Evolutionary conservation across 768 basidiomycete species (phyloP).

Genomic region (Boletus speciosus): DNA sequence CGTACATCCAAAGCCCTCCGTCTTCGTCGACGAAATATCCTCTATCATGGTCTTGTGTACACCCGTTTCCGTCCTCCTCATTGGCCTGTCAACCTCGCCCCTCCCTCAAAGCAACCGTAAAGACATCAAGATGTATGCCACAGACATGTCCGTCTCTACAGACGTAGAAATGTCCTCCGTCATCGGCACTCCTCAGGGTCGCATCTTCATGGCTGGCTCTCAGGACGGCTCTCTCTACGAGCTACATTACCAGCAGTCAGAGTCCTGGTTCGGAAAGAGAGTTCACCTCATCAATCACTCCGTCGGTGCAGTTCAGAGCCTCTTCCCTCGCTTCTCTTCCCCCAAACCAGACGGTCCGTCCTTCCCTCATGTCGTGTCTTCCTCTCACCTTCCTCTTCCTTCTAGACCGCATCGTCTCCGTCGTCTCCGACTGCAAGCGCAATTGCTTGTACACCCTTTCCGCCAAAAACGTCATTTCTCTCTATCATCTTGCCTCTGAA

Average conservation of each 20-base stretch:
- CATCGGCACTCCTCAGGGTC: conserved; percentile 71
- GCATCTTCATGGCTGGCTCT: conserved; percentile 87
- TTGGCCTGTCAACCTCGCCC: conserved; percentile 66
- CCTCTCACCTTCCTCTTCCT: conserved; percentile 4
- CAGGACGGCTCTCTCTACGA: conserved; percentile 91
- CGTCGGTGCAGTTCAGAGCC: conserved; percentile 69
- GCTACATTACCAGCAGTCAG: conserved; percentile 83
- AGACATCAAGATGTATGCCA: conserved; percentile 86
- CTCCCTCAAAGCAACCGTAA: conserved; percentile 47
- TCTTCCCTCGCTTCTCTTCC: conserved; percentile 71
- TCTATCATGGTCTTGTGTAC: conserved; percentile 89
- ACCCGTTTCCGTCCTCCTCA: conserved; percentile 73
- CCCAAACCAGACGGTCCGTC: conserved; percentile 62
- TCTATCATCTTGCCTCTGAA: conserved; percentile 62
- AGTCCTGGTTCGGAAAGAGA: conserved; percentile 89
- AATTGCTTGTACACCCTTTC: conserved; percentile 79
- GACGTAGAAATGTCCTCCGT: conserved; percentile 88
- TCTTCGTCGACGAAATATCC: conserved; percentile 92
- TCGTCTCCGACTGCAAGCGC: conserved; percentile 65
- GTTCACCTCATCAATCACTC: conserved; percentile 87
- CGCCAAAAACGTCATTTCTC: conserved; percentile 57
- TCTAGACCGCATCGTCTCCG: conserved; percentile 65
- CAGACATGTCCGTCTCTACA: conserved; percentile 74
- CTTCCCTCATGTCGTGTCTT: neutral
- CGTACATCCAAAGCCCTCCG: conserved; percentile 77